Percentiles rank a stretch among this genome's conserved stretches.
phyloP scores from a whole-genome alignment of 1,284 basidiomycete genomes.

The Ganoderma sinense region DNA sequence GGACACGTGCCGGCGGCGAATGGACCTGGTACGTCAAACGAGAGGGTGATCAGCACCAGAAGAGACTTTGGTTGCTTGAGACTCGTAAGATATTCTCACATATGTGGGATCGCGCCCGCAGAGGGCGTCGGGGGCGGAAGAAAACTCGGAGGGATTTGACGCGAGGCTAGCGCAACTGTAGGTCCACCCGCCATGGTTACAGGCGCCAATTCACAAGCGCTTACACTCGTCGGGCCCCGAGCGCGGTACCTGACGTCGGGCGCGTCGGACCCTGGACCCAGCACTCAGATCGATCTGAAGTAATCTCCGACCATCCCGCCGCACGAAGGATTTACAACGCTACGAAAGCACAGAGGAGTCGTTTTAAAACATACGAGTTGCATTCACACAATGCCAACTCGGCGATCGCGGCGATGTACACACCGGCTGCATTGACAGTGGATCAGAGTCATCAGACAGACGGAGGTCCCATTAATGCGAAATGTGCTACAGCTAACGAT shows the following conservation, averaged over 20 bases:
- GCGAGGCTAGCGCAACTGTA: not conserved
- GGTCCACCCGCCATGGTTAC: not conserved
- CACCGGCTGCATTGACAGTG: not conserved
- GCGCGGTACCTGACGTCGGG: not conserved
- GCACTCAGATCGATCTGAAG: not conserved
- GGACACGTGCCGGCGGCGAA: slow-evolving; percentile 15
- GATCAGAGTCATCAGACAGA: not conserved
- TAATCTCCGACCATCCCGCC: not conserved
- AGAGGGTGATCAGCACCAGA: slow-evolving; percentile 5
- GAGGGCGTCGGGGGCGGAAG: not conserved
- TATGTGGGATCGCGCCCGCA: slow-evolving; percentile 5
- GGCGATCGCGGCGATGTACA: not conserved
- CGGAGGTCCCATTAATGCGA: slow-evolving; percentile 10
- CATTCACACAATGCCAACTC: not conserved
- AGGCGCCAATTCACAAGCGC: not conserved
- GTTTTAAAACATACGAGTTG: not conserved
- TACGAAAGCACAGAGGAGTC: not conserved
- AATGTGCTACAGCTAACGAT: slow-evolving; percentile 29
- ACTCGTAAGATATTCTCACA: not conserved
- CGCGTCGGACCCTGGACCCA: not conserved
- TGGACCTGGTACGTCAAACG: slow-evolving; percentile 3
- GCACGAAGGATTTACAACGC: not conserved
- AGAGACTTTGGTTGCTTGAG: slow-evolving; percentile 15
- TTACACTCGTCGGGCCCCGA: not conserved
- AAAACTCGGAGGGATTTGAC: not conserved